Base-by-base conservation (phyloP, 2,329 filamentous ascomycete species). In the Lasiodiplodia citricola region DNA sequence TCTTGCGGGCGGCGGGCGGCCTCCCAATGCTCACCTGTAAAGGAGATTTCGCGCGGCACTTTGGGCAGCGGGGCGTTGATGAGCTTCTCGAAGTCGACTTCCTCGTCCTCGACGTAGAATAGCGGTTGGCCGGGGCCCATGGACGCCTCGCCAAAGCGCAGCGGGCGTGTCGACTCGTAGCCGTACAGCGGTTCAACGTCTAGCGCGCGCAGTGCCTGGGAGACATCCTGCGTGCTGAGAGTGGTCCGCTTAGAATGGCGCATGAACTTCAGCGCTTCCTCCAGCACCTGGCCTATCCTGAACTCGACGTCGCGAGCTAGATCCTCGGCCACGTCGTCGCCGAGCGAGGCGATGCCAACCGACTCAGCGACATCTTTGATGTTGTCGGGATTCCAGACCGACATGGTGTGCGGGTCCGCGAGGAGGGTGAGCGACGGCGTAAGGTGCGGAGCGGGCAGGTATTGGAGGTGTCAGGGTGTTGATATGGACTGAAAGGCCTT, bases 71-170 rank as follows among this genome's bases (percentile, higher is more conserved):
- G 93, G 72, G 94, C 94, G 82, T 99, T 99, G 79, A 99, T 97
- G 73, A 99, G 85, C 84, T 98, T 98, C 83, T 99, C 96, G 77
- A 99, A 98, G 80, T 99, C 96, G 67, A 98, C 91, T 83, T 99
- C 96, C 77, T 99, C 96, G 78, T 99, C 96, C 77, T 99, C 96
- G 47, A 99, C 92, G 79, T 99, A 99, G 81, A 95, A 99, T 25
- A 99, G 84, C 66, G 95, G 94, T 81, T 99, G 96, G 11, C 95
- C 94, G 16, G 94, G 94, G 0, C 96, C 96, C 70, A 99, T 84
- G 69, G 92, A 96, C 3, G 96, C 96, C 81, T 99, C 96, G 64
- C 96, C 96, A 77, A 96, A 99, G 67, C 92, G 88, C 74, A 99
- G 83, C 31, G 94, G 93, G 64, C 95, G 87, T 52, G 93, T 96